Evolutionary conservation across 208 protist species (phyloP).

Genomic region (Paratrypanosoma confusum): DNA sequence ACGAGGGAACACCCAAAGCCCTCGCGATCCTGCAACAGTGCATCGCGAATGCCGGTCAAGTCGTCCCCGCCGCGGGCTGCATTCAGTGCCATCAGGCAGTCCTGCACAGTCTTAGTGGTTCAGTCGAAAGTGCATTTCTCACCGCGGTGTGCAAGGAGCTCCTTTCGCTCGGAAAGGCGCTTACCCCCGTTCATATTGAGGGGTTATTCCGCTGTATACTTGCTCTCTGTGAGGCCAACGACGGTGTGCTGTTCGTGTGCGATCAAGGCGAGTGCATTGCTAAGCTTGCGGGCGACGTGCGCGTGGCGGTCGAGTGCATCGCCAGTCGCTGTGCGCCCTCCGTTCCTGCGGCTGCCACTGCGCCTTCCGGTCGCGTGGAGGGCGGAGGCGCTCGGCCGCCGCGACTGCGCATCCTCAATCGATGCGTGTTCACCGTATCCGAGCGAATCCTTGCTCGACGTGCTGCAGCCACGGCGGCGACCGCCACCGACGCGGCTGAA

Average conservation of each 20-base stretch:
- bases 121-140: constrained; percentile 17
- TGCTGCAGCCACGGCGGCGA: no score
- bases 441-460: no score
- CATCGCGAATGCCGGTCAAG: constrained; percentile 30
- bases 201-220: constrained; percentile 41
- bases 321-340: constrained; percentile 8
- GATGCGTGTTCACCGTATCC: no score
- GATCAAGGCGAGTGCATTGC: constrained; percentile 32
- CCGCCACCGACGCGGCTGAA: no score
- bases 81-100: constrained; percentile 32
- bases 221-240: constrained; percentile 25
- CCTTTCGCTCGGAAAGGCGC: constrained; percentile 1
- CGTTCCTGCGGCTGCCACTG: no score
- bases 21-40: constrained; percentile 55
- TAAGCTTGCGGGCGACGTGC: constrained; percentile 30
- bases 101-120: constrained; percentile 8
- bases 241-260: constrained; percentile 61
- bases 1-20: constrained; percentile 54
- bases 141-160: constrained; percentile 17
- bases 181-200: constrained; percentile 26
- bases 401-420: no score
- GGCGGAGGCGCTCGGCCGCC: no score
- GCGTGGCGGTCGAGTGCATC: constrained; percentile 23
- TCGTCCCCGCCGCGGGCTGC: constrained; percentile 21
- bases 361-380: no score